These are phyloP conservation scores for Porodaedalea pini DNA, from an alignment of 1,284 basidiomycete genomes.

Conservation along the genomic window DNA sequence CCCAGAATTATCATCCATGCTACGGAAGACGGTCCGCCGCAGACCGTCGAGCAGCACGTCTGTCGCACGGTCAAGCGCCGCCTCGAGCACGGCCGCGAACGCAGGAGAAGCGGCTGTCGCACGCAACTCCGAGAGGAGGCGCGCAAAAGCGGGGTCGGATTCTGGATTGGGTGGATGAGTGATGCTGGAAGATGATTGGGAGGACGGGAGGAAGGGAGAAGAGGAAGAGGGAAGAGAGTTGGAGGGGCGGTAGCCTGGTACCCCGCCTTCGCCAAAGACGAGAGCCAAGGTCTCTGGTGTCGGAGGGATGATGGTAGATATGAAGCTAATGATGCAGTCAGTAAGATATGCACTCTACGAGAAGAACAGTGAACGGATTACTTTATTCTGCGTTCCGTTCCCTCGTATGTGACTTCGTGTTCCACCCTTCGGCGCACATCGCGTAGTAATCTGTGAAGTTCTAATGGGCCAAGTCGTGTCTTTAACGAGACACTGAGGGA, in stretches of 20 bases:
- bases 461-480: constrained; percentile 60
- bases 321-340: constrained; percentile 47
- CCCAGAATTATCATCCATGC: constrained; percentile 23
- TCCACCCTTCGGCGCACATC: constrained; percentile 76
- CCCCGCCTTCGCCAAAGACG: constrained; percentile 64
- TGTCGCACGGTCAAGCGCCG: constrained; percentile 66
- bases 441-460: constrained; percentile 63
- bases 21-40: constrained; percentile 51
- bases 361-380: constrained; percentile 29
- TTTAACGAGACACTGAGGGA: constrained; percentile 70
- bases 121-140: constrained; percentile 69
- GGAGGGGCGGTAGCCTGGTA: constrained; percentile 35
- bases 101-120: constrained; percentile 62
- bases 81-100: constrained; percentile 64
- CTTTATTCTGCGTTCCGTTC: constrained; percentile 54
- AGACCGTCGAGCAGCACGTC: constrained; percentile 52
- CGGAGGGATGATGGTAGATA: constrained; percentile 69
- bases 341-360: neutral
- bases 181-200: constrained; percentile 24
- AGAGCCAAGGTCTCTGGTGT: constrained; percentile 65
- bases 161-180: constrained; percentile 25
- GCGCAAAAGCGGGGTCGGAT: constrained; percentile 51
- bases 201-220: constrained; percentile 24
- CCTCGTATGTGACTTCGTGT: constrained; percentile 63
- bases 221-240: constrained; percentile 21